Base-by-base conservation (phyloP, 192 early-diverging fungal genomes). In the Umbelopsis ramanniana region DNA sequence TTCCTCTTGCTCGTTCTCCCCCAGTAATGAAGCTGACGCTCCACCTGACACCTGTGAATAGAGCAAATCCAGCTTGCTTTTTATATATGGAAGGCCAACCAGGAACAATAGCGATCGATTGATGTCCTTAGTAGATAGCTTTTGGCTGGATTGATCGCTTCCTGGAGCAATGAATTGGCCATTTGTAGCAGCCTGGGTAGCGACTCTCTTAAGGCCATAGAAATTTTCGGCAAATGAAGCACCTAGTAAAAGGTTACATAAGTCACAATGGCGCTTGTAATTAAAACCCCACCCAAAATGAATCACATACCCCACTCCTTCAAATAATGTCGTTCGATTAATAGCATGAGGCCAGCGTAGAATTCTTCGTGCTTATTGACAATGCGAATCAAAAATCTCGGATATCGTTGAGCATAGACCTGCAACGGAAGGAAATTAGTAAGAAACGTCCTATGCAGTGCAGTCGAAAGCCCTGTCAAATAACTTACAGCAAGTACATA, bases 141-240 rank as follows among this genome's bases (percentile, higher is more conserved):
- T 72, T 69, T 77, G 84, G 40, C 68, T 53, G 9, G 80, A 81
- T 70, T 80, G 74, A 19, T 72, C 66, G 26, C 78, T 52, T 2
- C 76, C 60, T 7, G 72, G 52, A 19, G 79, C 66, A 21, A 69
- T 52, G 7, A 73, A 45, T 40, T 66, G 66, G 22, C 33, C 38
- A 9, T 3, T 46, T 68, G 81, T 54, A 38, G 79, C 71, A 54
- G 68, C 83, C 74, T 78, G 75, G 46, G 84, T 77, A 7, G 88
- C 83, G 24, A 89, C 88, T 63, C 96, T 82, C 79, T 93, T 94
- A 24, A 92, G 76, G 6, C 95, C 95, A 79, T 97, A 97, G 82
- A 97, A 96, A 80, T 93, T 90, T 79, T 97, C 96, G n/a, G 93
- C 87, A 78, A 94, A 94, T 14, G 93, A 93, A 0, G 83, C 90